phyloP scores from a whole-genome alignment of 2,329 filamentous ascomycete species.

The Pochonia chlamydosporia region DNA sequence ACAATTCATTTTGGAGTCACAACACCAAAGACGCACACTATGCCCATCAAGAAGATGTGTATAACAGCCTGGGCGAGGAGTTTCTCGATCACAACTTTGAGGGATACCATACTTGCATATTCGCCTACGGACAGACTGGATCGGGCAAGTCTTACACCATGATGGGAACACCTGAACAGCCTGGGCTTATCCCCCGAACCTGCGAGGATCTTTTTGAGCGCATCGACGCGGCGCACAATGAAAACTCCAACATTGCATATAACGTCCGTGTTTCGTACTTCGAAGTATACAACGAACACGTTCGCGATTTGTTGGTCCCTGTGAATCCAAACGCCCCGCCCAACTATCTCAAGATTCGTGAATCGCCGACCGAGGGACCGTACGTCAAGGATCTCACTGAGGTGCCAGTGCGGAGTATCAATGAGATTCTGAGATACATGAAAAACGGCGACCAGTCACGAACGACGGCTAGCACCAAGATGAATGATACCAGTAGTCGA shows the following conservation, averaged over 20 bases:
- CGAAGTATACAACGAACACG: conserved; percentile 99
- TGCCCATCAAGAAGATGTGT: conserved; percentile 86
- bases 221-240: conserved; percentile 70
- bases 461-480: conserved; percentile 90
- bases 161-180: conserved; percentile 84
- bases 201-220: conserved; percentile 95
- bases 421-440: conserved; percentile 88
- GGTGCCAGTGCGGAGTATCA: conserved; percentile 79
- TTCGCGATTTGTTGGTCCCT: conserved; percentile 84
- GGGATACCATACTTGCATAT: conserved; percentile 98
- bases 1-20: conserved; percentile 98
- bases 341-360: conserved; percentile 93
- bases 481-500: conserved; percentile 97
- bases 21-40: conserved; percentile 75
- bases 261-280: conserved; percentile 98
- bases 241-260: conserved; percentile 89
- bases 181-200: conserved; percentile 88
- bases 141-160: conserved; percentile 98
- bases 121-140: conserved; percentile 96
- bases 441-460: conserved; percentile 80
- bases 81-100: conserved; percentile 99
- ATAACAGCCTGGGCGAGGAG: conserved; percentile 89
- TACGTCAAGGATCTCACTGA: conserved; percentile 97
- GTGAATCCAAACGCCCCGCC: conserved; percentile 64
- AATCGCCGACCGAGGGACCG: conserved; percentile 89